These are phyloP conservation scores for Tylopilus subfusipes DNA, from an alignment of 768 basidiomycete genomes.

Conservation along the genomic window DNA sequence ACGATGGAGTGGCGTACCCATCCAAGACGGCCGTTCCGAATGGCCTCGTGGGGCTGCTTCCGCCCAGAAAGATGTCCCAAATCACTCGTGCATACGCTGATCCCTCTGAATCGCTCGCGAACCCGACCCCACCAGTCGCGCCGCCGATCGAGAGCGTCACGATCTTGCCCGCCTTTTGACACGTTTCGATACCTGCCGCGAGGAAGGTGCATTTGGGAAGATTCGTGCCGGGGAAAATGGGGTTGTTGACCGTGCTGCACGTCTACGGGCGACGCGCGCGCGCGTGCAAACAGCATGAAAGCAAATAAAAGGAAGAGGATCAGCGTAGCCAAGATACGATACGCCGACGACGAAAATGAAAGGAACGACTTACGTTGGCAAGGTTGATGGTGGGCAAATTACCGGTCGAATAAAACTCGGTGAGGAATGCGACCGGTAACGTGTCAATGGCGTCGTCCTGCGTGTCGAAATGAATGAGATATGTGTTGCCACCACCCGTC, in stretches of 20 bases:
- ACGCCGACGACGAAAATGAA: background rate
- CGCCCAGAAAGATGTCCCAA: constrained; percentile 68
- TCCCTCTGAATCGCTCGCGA: constrained; percentile 56
- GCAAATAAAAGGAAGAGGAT: background rate
- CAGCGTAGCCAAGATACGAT: background rate
- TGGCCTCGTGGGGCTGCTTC: constrained; percentile 56
- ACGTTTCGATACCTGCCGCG: constrained; percentile 57
- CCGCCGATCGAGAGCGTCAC: constrained; percentile 58
- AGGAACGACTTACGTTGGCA: constrained; percentile 46
- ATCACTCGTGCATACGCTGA: constrained; percentile 59
- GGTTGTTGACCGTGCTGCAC: constrained; percentile 56
- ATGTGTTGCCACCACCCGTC: background rate
- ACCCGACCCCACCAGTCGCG: constrained; percentile 58
- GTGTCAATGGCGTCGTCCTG: constrained; percentile 57
- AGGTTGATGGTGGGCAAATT: constrained; percentile 58
- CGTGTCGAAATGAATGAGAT: background rate
- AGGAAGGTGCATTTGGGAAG: constrained; percentile 61
- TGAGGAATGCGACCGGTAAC: constrained; percentile 60
- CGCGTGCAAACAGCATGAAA: background rate
- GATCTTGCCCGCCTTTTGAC: constrained; percentile 65
- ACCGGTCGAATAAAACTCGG: constrained; percentile 56
- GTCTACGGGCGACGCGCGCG: constrained; percentile 36
- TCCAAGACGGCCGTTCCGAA: constrained; percentile 72
- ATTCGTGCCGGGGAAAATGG: constrained; percentile 57
- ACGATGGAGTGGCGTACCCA: constrained; percentile 43